Evolutionary conservation across 176 grass and related monocot species (phyloP), one percentile per base, ranked within the genome.

Genomic region (Oryza australiensis): DNA sequence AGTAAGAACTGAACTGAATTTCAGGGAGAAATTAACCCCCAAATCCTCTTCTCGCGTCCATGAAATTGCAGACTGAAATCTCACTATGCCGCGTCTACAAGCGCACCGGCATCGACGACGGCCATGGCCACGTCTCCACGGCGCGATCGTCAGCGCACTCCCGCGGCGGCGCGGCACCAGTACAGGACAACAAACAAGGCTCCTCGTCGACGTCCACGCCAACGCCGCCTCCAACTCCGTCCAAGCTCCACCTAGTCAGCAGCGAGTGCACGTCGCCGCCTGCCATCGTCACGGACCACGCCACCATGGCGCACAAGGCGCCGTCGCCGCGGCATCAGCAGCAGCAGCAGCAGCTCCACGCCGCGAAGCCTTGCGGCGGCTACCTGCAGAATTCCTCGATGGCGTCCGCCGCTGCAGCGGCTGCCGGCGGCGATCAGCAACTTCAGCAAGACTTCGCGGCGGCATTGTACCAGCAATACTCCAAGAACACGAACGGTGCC

Each of bases 61-160:
- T 63, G 37, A 66, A 76, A 83, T 76, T 87, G 83, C 85, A 99
- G 97, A 88, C 91, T 0, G 97, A 99, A 35, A 99, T 96, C 37
- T 99, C 93, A 9, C 85, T 99, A 7, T 99, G 97, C 74, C 89
- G 97, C 43, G 93, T 99, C 40, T 89, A 99, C 77, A 99, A 96
- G 85, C 89, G 97, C 70, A 82, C 93, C 9, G 93, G 97, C 62
- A 90, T 96, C 73, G 91, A 99, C 30, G 93, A 96, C 74, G 85
- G 87, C 42, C 86, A 64, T 38, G 68, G 51, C 63, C 48, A 84
- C n/a, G 27, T 42, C 14, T 77, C 67, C 37, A 35, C 62, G 66
- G 82, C 66, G 33, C 90, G 94, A 22, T 80, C 64, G 24, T 80
- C 64, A 28, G 59, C 87, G 5, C 64, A 85, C 3, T 82, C 88